Base-by-base conservation (phyloP, 768 basidiomycete genomes). In the Tylopilus sp. region DNA sequence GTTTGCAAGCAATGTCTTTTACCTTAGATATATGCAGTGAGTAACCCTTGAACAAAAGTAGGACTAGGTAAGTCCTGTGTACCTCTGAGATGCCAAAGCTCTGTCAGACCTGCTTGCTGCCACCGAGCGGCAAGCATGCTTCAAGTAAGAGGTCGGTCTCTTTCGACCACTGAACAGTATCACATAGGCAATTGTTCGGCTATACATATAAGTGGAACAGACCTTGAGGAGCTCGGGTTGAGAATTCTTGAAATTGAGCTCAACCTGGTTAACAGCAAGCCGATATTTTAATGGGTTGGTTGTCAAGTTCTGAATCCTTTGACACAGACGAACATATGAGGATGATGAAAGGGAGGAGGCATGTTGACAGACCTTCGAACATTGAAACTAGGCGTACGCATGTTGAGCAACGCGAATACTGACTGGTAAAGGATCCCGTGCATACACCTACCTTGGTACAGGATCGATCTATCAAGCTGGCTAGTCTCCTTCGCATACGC, bases 191-290 rank as follows among this genome's bases (percentile, higher is more conserved):
- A 53, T 4, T 52, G 10, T 50, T 7, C 11, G 25, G 24, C 38
- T 1, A 8, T n/a, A 37, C 26, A 42, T 30, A 40, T 26, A n/a
- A 19, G 17, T 1, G 30, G 46, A n/a, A 55, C 66, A 6, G 21
- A 83, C 85, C 72, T 84, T 69, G 40, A 92, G 63, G n/a, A 92
- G 73, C 53, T 89, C 87, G 0, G 84, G 83, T 63, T 92, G 89
- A 21, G 89, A 87, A 63, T 84, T 79, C 78, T 82, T 87, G 70
- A 81, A 89, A 67, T 74, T 90, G 42, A 92, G 77, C 62, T 91
- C 89, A 29, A 91, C 82, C 65, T 91, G 89, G 65, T 92, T 89
- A 53, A 87, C 75, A n/a, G 79, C 85, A 0, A 86, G 83, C 53
- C 73, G 72, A 58, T 82, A 75, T 64, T 80, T 86, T 61, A 81